Conservation (phyloP, 139 green algal genomes). For the Chlorella sorokiniana region DNA sequence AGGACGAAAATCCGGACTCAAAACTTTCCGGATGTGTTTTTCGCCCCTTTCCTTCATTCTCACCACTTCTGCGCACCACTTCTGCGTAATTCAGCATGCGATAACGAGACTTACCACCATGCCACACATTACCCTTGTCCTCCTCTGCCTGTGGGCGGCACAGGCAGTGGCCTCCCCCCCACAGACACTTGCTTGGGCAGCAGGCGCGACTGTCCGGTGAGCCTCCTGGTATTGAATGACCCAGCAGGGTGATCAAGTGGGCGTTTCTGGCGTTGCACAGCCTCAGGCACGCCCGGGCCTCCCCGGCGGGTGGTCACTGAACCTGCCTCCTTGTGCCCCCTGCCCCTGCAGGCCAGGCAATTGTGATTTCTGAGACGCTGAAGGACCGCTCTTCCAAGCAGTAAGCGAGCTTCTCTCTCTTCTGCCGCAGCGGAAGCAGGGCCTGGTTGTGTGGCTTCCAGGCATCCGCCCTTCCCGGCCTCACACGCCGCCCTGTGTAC, state of each 20-base stretch:
- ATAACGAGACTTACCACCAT: too few species aligned
- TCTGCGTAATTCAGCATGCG: too few species aligned
- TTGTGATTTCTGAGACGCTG: not conserved
- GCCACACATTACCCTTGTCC: not conserved
- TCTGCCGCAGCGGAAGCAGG: not conserved
- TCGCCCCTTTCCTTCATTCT: too few species aligned
- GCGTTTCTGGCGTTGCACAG: too few species aligned
- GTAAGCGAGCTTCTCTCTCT: not conserved
- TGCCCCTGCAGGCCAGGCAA: conserved; percentile 3
- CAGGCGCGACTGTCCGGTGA: not conserved
- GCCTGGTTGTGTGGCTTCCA: too few species aligned
- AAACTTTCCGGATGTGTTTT: too few species aligned
- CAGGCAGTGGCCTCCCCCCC: not conserved
- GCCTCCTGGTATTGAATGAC: too few species aligned
- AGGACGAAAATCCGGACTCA: too few species aligned
- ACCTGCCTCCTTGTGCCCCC: not conserved
- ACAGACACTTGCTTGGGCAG: not conserved
- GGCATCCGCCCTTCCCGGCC: too few species aligned
- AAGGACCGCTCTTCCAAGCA: not conserved
- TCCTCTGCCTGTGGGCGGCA: not conserved
- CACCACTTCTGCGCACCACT: too few species aligned
- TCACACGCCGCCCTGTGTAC: not conserved
- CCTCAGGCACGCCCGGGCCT: too few species aligned
- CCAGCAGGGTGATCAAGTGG: not conserved
- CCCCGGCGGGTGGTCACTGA: too few species aligned